Evolutionary conservation across 2,329 filamentous ascomycete genomes (phyloP).

Genomic region (Cytospora mali): DNA sequence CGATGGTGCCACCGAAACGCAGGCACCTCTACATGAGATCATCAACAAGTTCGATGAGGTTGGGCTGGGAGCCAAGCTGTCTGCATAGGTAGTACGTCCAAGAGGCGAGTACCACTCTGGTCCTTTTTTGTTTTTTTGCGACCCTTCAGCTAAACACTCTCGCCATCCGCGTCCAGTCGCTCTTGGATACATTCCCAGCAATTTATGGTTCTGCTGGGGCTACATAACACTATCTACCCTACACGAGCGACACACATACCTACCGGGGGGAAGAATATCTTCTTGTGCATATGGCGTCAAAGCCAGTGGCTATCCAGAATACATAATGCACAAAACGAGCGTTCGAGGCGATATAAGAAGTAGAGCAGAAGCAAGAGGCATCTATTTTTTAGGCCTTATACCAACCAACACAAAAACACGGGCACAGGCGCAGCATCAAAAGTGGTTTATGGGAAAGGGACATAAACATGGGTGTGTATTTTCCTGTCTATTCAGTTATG

Average conservation of each 20-base stretch:
- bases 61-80: background rate
- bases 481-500: conserved; percentile 12
- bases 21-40: conserved; percentile 4
- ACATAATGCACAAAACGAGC: background rate
- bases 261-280: background rate
- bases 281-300: background rate
- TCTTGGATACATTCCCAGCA: background rate
- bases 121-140: background rate
- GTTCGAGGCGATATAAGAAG: background rate
- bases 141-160: background rate
- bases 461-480: conserved; percentile 5
- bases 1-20: conserved; percentile 52
- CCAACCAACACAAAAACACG: conserved; percentile 4
- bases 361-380: background rate
- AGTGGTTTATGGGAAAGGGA: background rate
- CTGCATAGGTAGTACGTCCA: background rate
- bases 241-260: background rate
- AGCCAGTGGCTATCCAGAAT: background rate
- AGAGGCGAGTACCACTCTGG: background rate
- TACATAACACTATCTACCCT: background rate
- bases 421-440: conserved; percentile 13
- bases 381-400: background rate
- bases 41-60: conserved; percentile 14
- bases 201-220: background rate
- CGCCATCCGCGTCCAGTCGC: background rate